Evolutionary conservation across 2,329 filamentous ascomycete species (phyloP), one percentile per base, ranked within the genome.

Genomic region (Aureobasidium subglaciale): DNA sequence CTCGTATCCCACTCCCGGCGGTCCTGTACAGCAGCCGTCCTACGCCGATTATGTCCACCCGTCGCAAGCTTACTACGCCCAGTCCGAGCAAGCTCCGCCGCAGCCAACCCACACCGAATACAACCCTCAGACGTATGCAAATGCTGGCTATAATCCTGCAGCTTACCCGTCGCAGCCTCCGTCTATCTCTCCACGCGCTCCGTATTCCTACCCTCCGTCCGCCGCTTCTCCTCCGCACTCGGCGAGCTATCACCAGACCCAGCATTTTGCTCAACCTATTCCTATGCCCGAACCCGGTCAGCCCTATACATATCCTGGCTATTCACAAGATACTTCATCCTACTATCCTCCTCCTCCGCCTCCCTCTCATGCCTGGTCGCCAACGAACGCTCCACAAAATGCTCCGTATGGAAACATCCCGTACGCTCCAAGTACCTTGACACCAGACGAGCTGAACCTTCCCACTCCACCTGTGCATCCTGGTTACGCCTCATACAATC

Each of bases 71-170:
- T 43, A 54, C 18, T 54, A 54, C 22, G 4, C 37, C 13, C 50
- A 40, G 20, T 4, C 16, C 16, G 48, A 41, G 6, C 48, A 41
- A 24, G 15, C 32, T 38, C 43, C n/a, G 29, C 48, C 24, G n/a
- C 35, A 37, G 20, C 22, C 38, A 7, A 22, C 38, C 29, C 38
- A 42, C 10, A 38, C 50, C 37, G 37, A 43, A 20, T 54, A 43
- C 37, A 54, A 54, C 50, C 50, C 50, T 15, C 50, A 43, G 29
- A 38, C 50, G 10, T 54, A 54, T n/a, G 50, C 50, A 15, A 54
- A 54, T 43, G 38, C 27, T 29, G 50, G 55, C 43, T 59, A 59
- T 52, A 57, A 59, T 30, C 56, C 58, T 30, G 42, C 50, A 27
- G 56, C 52, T 20, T 59, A 58, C 34, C 42, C 58, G 13, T 11